A percentile compares a stretch with the other conserved stretches of the same genome.
Evolutionary conservation across 225 moss, liverwort and hornwort species (phyloP).

Genomic region (Rhytidiadelphus loreus): DNA sequence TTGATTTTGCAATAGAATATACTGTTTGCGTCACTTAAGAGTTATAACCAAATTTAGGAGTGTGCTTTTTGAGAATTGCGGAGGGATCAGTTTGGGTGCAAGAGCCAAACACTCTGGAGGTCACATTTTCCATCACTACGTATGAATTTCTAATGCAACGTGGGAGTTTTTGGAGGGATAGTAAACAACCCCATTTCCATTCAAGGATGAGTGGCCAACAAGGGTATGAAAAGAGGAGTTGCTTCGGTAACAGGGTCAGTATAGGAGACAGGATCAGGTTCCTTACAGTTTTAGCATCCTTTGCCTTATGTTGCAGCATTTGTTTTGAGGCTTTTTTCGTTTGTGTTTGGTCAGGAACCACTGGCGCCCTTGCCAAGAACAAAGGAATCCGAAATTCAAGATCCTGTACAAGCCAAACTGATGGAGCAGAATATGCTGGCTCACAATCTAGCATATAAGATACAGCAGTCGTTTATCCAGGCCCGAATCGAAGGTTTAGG

Average conservation of each 20-base stretch:
- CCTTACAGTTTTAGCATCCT: background rate
- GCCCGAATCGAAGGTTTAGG: conserved; percentile 88
- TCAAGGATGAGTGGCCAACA: background rate
- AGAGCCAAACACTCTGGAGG: background rate
- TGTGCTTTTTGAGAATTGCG: background rate
- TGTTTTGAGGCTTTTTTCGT: background rate
- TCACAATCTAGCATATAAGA: conserved; percentile 71
- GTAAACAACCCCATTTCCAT: background rate
- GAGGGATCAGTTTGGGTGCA: background rate
- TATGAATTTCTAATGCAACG: background rate
- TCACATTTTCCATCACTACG: background rate
- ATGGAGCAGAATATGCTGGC: conserved; percentile 59
- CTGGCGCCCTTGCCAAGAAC: background rate
- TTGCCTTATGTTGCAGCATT: background rate
- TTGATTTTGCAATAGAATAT: background rate
- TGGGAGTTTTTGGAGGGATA: background rate
- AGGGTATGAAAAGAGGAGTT: background rate
- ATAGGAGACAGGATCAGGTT: background rate
- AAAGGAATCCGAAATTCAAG: background rate
- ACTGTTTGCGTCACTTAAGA: background rate
- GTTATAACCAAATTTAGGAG: background rate
- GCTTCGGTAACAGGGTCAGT: background rate
- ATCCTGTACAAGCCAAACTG: conserved; percentile 37
- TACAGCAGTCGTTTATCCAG: conserved; percentile 83
- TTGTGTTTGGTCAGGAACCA: conserved; percentile 4